Evolutionary conservation across 768 basidiomycete species (phyloP), one percentile per base, ranked within the genome.

Genomic region (Termitomyces bulborhizus): DNA sequence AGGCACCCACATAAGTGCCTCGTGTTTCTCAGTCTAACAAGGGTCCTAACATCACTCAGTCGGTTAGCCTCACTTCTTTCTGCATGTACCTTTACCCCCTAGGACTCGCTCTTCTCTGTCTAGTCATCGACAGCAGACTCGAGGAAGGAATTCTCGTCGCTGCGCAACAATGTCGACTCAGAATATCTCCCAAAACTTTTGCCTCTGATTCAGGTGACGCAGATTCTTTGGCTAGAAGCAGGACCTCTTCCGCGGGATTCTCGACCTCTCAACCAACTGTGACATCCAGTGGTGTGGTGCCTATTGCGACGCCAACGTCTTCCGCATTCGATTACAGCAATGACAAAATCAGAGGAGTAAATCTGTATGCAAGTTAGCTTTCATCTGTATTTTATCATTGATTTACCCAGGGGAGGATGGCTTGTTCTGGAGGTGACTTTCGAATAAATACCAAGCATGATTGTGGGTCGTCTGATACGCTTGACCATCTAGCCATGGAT

Each of bases 401-500:
- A 52, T n/a, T 54, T 36, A 40, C 32, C 57, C 29, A 82, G 82
- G 29, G 83, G 83, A 15, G 83, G 83, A 1, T 84, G 83, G 84
- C 77, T 85, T 55, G 80, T 85, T 15, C 68, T 85, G 2, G 83
- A 85, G 71, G 81, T 79, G 46, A 43, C 69, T 45, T 21, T 54
- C 12, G 41, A 47, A 32, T 8, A 40, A 50, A 43, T 42, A 5
- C 12, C 4, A n/a, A 16, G 12, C 9, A 12, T 32, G 12, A 24
- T 6, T 7, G 32, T 6, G 12, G 18, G 3, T 18, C 32, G 24
- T 9, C 50, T 49, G 31, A 43, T 26, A 18, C 26, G 6, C 48
- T 32, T 32, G 9, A 13, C 34, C 26, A 24, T 18, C 12, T 55
- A 88, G 83, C 86, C 86, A 32, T 89, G 88, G 88, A 89, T 90